Percentiles rank a stretch among this genome's conserved stretches.
phyloP scores from a whole-genome alignment of 345 rosid species.

The Luvunga scandens region DNA sequence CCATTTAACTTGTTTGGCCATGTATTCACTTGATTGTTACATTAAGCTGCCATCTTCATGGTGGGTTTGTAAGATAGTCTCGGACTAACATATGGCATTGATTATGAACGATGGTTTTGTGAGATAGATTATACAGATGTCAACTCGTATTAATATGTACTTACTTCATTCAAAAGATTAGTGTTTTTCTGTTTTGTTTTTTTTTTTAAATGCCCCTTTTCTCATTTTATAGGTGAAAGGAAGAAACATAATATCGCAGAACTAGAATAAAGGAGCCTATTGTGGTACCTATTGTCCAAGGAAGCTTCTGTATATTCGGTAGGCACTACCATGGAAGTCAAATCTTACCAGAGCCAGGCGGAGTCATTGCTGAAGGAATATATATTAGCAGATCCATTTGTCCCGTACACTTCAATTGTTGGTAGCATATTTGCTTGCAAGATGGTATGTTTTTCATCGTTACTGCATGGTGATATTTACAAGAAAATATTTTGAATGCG shows the following conservation, averaged over 20 bases:
- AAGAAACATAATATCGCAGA: neutral
- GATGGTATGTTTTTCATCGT: slow-evolving; percentile 35
- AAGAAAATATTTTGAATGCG: neutral
- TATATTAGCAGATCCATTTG: slow-evolving; percentile 47
- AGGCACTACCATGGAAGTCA: slow-evolving; percentile 27
- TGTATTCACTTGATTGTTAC: too few relatives aligned
- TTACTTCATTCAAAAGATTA: too few relatives aligned
- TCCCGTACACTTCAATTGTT: slow-evolving; percentile 59
- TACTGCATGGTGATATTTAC: neutral
- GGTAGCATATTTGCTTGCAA: slow-evolving; percentile 54
- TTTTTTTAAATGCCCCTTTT: neutral
- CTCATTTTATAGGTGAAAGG: neutral
- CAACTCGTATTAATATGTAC: too few relatives aligned
- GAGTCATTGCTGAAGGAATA: slow-evolving; percentile 55
- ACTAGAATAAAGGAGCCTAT: slow-evolving; percentile 9
- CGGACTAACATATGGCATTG: too few relatives aligned
- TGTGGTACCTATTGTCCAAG: slow-evolving; percentile 6
- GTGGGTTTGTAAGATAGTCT: too few relatives aligned
- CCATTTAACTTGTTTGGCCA: neutral
- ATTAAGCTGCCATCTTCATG: too few relatives aligned
- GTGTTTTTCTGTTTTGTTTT: too few relatives aligned
- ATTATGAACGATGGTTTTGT: neutral
- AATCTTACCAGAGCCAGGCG: slow-evolving; percentile 51
- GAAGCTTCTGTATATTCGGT: slow-evolving; percentile 15
- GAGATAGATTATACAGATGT: too few relatives aligned